Percentiles rank a stretch among this genome's conserved stretches.
phyloP scores from a whole-genome alignment of 805 yeast genomes.

The Yamadazyma insecticola region DNA sequence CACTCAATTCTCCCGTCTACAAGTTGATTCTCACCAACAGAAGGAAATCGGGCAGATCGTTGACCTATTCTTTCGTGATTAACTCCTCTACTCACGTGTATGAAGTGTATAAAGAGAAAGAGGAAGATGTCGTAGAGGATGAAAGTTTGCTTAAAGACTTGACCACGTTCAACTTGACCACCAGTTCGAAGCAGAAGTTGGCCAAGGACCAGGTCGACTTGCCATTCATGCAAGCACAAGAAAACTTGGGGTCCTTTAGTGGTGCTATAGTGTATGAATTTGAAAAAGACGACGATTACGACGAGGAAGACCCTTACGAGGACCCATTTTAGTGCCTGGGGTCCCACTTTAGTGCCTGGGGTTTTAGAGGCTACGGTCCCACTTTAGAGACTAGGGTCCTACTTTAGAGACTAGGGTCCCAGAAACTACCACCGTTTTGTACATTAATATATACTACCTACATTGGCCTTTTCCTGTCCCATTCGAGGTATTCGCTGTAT shows the following conservation, averaged over 20 bases:
- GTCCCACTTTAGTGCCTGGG: too few species aligned
- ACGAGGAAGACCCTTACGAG: constrained; percentile 96
- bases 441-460: too few species aligned
- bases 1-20: constrained; percentile 45
- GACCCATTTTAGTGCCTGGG: constrained; percentile 84
- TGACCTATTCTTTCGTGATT: constrained; percentile 50
- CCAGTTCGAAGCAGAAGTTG: constrained; percentile 66
- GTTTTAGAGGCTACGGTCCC: too few species aligned
- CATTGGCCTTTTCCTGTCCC: constrained; percentile 16
- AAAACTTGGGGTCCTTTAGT: constrained; percentile 53
- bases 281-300: constrained; percentile 96
- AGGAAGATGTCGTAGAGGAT: constrained; percentile 30
- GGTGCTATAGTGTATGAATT: constrained; percentile 96
- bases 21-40: constrained; percentile 56
- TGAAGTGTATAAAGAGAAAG: constrained; percentile 21
- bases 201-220: constrained; percentile 84
- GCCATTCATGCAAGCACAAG: constrained; percentile 90
- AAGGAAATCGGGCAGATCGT: constrained; percentile 80
- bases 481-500: constrained; percentile 16
- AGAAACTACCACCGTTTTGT: too few species aligned
- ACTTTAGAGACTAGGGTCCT: too few species aligned
- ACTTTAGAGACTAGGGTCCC: too few species aligned
- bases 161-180: constrained; percentile 83
- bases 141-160: constrained; percentile 59
- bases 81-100: constrained; percentile 45